Base-by-base conservation (phyloP, 257 asterid species). In the Avicennia marina region DNA sequence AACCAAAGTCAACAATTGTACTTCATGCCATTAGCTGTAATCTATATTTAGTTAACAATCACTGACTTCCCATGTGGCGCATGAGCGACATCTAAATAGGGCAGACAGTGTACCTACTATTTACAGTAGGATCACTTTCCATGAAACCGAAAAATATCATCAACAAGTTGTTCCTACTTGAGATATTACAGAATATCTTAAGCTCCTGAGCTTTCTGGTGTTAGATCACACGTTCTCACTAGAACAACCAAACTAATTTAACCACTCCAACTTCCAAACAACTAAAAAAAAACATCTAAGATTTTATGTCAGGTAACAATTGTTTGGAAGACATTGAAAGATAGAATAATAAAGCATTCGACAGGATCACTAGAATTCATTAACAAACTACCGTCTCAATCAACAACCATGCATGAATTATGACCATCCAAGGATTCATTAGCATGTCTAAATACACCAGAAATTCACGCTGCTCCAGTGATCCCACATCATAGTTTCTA, bases 221-320 rank as follows among this genome's bases (percentile, higher is more conserved):
- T 57, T 44, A 1, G 39, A 42, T 13, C 26, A 21, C 47, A 41
- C 10, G 16, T 19, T 21, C 26, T 17, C 20, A 34, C 66, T 33
- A 19, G 38, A 53, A 65, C 53, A 27, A 41, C 27, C 53, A 49
- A 50, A 47, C 33, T 38, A 32, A 50, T 18, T 34, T 27, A 56
- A 32, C 57, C n/a, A n/a, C 39, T 22, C 34, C 6, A 13, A 39
- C 33, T 25, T 46, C 62, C 15, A 65, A 17, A 36, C 41, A 39
- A 10, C 9, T 2, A 11, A 7, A 36, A 36, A 36, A 11, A 11
- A 11, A 36, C 13, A 36, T 36, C 10, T 8, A n/a, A 29, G 34
- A 29, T 29, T 29, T 8, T 29, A 29, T 29, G 8, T 29, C 34
- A 4, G 34, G 8, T 29, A 29, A 29, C 34, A 4, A 8, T 44